phyloP scores from a whole-genome alignment of 768 basidiomycete genomes.

The Lactarius sp. region DNA sequence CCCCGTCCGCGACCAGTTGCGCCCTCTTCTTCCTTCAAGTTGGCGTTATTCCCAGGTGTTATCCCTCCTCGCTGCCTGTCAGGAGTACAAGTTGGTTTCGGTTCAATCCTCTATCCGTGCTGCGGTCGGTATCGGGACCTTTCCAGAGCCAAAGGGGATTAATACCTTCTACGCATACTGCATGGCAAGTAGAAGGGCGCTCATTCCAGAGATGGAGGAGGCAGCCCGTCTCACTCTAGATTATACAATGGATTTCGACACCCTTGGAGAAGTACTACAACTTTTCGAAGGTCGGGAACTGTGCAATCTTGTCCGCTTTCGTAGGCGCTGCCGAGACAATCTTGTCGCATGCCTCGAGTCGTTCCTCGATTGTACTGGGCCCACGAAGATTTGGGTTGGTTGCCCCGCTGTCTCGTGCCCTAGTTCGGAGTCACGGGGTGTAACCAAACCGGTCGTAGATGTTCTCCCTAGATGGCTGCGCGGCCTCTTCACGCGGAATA shows the following conservation, averaged over 20 bases:
- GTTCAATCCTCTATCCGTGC: constrained; percentile 8
- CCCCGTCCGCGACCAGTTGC: neutral
- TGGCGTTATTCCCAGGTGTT: neutral
- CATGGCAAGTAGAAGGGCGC: constrained; percentile 10
- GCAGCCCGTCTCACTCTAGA: neutral
- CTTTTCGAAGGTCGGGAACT: constrained; percentile 6
- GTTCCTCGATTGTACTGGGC: neutral
- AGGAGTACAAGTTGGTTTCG: constrained; percentile 27
- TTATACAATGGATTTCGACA: constrained; percentile 1
- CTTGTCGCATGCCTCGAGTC: neutral
- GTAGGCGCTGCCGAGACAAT: neutral
- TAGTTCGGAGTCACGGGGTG: neutral
- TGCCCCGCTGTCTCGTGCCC: neutral
- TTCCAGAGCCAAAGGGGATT: neutral
- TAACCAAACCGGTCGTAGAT: neutral
- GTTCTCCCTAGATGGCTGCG: neutral
- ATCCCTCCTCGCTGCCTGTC: constrained; percentile 18
- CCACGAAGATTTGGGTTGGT: neutral
- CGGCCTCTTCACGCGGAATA: neutral
- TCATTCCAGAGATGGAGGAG: neutral
- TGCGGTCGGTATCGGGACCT: neutral
- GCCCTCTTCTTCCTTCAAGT: neutral
- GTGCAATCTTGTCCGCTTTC: neutral
- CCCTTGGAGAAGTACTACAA: neutral
- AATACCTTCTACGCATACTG: constrained; percentile 17